Evolutionary conservation across 2,329 filamentous ascomycete genomes (phyloP), one percentile per base, ranked within the genome.

Genomic region (Nothophaeocryptopus gaeumannii): DNA sequence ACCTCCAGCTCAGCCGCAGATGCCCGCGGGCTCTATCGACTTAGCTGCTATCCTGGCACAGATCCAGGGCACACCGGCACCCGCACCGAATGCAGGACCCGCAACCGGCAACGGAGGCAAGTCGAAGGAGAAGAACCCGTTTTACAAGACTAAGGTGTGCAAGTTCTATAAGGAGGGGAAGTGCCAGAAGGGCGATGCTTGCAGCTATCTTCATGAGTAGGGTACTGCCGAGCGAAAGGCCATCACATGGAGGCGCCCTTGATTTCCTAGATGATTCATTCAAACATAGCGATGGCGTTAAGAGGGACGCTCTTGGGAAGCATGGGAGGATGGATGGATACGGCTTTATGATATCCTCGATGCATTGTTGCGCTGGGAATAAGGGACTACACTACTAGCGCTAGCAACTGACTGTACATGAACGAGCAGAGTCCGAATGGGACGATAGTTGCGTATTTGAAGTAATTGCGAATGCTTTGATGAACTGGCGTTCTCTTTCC

Each of bases 151-250:
- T 4, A 62, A 63, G 47, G 64, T 72, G 8, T 81, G 79, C 64
- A 72, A 73, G 50, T 81, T 76, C 63, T 81, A 73, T 73, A 68
- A 74, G 32, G 72, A 78, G 51, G 78, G 78, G 10, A 75, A 73
- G 58, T 80, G 78, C 61, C 67, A 72, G 49, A 80, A 81, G 58
- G 65, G 65, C 2, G 62, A 62, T 14, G 55, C 48, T 26, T 68
- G 65, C 50, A 64, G 55, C 41, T 68, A 61, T 53, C 26, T 62
- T 43, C 65, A 68, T 45, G 62, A 67, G 52, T 56, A 54, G 53
- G 41, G 35, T 34, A 39, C 36, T 37, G 29, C 29, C 33, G 20
- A 26, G 20, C 7, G 20, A 26, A 26, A 7, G 20, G 20, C 20
- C 20, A 26, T 26, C 20, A 26, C 20, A 26, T 26, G 20, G 20